These are phyloP conservation scores for Penstemon barbatus DNA, from an alignment of 257 asterid species.

Conservation along the genomic window DNA sequence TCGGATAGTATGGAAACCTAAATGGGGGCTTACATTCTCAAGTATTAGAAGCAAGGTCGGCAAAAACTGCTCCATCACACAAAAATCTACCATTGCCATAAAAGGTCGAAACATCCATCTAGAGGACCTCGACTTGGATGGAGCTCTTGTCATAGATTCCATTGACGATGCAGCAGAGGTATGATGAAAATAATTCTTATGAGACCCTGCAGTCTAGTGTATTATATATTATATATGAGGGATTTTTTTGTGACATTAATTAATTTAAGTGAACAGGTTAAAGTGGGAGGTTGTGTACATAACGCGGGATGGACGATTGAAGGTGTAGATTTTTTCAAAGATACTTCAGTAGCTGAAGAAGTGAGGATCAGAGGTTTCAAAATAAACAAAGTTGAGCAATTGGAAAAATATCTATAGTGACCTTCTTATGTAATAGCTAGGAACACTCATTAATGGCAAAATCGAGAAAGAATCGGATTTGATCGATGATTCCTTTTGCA, in stretches of 20 bases:
- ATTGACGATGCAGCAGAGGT: constrained; percentile 73
- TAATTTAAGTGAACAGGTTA: constrained; percentile 52
- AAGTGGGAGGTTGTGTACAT: constrained; percentile 60
- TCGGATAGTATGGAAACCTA: constrained; percentile 89
- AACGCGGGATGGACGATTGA: constrained; percentile 91
- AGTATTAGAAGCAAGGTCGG: constrained; percentile 64
- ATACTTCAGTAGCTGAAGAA: constrained; percentile 74
- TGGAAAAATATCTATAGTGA: constrained; percentile 49
- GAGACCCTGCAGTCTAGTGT: no score
- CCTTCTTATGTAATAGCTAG: constrained; percentile 45
- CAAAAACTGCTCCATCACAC: constrained; percentile 62
- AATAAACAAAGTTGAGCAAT: constrained; percentile 71
- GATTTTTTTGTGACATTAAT: no score
- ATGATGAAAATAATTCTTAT: constrained; percentile 10
- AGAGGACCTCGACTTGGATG: constrained; percentile 77
- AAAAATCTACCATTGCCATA: constrained; percentile 68
- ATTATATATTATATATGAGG: no score
- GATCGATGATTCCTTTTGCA: no score
- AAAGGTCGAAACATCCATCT: constrained; percentile 62
- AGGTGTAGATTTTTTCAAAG: constrained; percentile 65
- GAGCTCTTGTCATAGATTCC: constrained; percentile 74
- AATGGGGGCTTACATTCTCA: constrained; percentile 89
- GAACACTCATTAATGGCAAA: not conserved
- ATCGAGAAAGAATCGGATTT: no score
- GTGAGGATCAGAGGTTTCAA: constrained; percentile 88